phyloP scores from a whole-genome alignment of 768 basidiomycete species.

The Pleurotus salmoneostramineus region DNA sequence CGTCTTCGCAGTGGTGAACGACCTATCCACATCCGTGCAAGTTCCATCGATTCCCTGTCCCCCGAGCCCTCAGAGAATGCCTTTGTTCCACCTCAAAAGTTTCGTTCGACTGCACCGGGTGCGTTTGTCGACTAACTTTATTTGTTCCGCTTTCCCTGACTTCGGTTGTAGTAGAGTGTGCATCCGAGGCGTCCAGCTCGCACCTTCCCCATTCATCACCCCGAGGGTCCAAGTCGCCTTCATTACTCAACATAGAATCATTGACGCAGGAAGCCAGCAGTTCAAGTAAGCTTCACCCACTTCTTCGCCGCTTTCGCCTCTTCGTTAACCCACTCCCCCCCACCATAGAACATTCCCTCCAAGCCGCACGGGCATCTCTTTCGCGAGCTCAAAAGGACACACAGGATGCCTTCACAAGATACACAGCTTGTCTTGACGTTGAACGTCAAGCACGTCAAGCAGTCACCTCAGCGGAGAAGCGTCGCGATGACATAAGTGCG shows the following conservation, averaged over 20 bases:
- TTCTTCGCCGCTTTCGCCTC: constrained; percentile 6
- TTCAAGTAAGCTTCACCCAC: constrained; percentile 43
- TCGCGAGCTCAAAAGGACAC: constrained; percentile 66
- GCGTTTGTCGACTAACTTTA: neutral
- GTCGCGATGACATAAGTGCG: constrained; percentile 63
- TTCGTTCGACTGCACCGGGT: constrained; percentile 4
- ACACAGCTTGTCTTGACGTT: constrained; percentile 64
- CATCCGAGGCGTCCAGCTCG: constrained; percentile 32
- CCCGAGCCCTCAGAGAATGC: constrained; percentile 45
- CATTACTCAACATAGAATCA: constrained; percentile 46
- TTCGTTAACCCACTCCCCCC: constrained; percentile 9
- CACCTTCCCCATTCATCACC: constrained; percentile 29
- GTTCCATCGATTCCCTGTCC: constrained; percentile 42
- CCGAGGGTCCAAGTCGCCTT: constrained; percentile 48
- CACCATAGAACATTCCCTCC: constrained; percentile 52
- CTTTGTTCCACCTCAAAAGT: constrained; percentile 29
- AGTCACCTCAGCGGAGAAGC: constrained; percentile 61
- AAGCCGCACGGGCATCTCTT: constrained; percentile 57
- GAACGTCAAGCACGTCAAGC: constrained; percentile 66
- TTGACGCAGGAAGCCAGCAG: constrained; percentile 53
- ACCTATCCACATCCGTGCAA: constrained; percentile 35
- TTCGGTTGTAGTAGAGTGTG: constrained; percentile 21
- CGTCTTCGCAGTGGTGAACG: constrained; percentile 58
- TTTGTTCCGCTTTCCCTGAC: constrained; percentile 2
- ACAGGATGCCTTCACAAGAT: constrained; percentile 66